Evolutionary conservation across 1,284 basidiomycete genomes (phyloP).

Genomic region (Golubevia pallescens): DNA sequence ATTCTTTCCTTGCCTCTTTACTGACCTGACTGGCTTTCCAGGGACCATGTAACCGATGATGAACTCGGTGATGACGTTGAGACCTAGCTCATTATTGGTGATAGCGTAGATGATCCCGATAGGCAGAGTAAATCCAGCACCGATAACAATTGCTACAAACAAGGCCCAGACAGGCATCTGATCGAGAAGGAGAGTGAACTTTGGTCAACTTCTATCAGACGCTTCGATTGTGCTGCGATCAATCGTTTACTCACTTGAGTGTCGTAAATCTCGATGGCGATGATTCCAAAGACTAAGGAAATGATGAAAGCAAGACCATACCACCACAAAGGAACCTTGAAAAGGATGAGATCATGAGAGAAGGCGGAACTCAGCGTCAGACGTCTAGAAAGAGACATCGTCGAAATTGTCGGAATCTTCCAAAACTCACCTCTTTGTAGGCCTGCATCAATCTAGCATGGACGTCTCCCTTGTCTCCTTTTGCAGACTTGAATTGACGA

Average conservation of each 20-base stretch:
- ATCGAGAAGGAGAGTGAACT: too few species aligned
- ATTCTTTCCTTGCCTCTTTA: too few species aligned
- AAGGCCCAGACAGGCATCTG: slow-evolving; percentile 5
- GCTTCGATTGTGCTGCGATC: too few species aligned
- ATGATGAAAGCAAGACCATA: neutral
- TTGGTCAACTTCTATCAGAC: too few species aligned
- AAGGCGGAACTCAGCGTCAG: too few species aligned
- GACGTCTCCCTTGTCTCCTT: slow-evolving; percentile 33
- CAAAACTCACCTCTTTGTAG: slow-evolving; percentile 29
- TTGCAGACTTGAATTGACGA: slow-evolving; percentile 8
- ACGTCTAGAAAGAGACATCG: too few species aligned
- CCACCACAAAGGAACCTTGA: neutral
- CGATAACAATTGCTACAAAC: slow-evolving; percentile 1
- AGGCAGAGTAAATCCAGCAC: slow-evolving; percentile 8
- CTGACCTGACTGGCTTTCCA: slow-evolving; percentile 8
- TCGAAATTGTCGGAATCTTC: too few species aligned
- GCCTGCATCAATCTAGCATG: slow-evolving; percentile 40
- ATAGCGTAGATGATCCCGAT: slow-evolving; percentile 10
- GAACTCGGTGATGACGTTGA: slow-evolving; percentile 10
- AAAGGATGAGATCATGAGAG: too few species aligned
- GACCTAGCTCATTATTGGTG: slow-evolving; percentile 6
- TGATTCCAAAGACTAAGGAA: neutral
- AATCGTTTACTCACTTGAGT: too few species aligned
- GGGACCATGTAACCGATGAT: slow-evolving; percentile 11
- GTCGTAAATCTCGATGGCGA: neutral